Percentiles rank a stretch among this genome's conserved stretches.
phyloP scores from a whole-genome alignment of 2,329 filamentous ascomycete species.

The Fusarium chuoi region DNA sequence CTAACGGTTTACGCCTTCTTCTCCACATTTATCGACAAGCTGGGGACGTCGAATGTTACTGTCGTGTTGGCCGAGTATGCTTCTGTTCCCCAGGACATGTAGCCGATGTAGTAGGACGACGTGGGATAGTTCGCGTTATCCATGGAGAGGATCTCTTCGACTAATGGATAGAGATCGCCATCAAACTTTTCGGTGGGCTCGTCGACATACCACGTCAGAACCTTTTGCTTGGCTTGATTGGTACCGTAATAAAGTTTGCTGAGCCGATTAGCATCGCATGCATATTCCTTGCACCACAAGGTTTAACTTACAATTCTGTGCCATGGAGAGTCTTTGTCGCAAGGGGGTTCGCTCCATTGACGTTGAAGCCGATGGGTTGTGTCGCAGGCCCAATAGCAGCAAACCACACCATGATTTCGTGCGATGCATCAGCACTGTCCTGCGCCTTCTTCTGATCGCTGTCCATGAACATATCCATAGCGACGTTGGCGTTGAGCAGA shows the following conservation, averaged over 20 bases:
- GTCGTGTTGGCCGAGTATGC: constrained; percentile 55
- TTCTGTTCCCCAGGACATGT: constrained; percentile 63
- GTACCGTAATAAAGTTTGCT: constrained; percentile 54
- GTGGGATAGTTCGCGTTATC: constrained; percentile 51
- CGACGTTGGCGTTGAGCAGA: constrained; percentile 64
- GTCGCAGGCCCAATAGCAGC: constrained; percentile 58
- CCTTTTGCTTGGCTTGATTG: constrained; percentile 55
- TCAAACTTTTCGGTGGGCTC: constrained; percentile 53
- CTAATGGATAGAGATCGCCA: constrained; percentile 58
- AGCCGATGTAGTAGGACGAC: constrained; percentile 59
- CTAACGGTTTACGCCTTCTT: constrained; percentile 8
- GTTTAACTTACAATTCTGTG: constrained; percentile 53
- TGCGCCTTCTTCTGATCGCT: constrained; percentile 52
- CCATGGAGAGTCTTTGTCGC: constrained; percentile 53
- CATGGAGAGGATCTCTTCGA: constrained; percentile 53
- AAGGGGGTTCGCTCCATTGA: constrained; percentile 43
- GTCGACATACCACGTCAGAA: constrained; percentile 61
- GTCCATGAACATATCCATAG: constrained; percentile 69
- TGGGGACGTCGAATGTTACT: constrained; percentile 60
- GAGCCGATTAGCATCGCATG: neutral
- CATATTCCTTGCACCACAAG: neutral
- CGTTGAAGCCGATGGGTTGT: constrained; percentile 57
- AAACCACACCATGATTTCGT: constrained; percentile 69
- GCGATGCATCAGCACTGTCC: constrained; percentile 54
- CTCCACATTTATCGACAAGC: constrained; percentile 51